A percentile compares a stretch with the other conserved stretches of the same genome.
phyloP scores from a whole-genome alignment of 352 stramenopile species.

The Phytophthora cajani region DNA sequence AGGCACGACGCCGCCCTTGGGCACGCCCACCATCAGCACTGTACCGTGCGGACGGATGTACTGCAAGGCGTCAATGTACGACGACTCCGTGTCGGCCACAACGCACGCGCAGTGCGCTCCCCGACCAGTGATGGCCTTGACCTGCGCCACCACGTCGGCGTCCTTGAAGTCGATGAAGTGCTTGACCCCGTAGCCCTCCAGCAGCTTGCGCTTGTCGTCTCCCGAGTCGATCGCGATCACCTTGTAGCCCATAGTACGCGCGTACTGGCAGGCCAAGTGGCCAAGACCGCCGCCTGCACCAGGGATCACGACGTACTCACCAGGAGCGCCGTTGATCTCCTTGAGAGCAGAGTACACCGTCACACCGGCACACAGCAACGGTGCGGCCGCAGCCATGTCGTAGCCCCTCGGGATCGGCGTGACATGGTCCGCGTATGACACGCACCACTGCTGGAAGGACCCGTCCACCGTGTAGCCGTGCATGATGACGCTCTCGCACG shows the following conservation, averaged over 20 bases:
- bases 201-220: constrained; percentile 62
- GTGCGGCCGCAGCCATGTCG: constrained; percentile 48
- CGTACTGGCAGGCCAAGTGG: constrained; percentile 72
- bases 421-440: constrained; percentile 79
- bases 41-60: constrained; percentile 74
- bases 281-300: constrained; percentile 27
- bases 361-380: constrained; percentile 87
- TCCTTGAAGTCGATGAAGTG: constrained; percentile 78
- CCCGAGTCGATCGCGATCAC: constrained; percentile 60
- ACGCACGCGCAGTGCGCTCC: constrained; percentile 73
- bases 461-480: constrained; percentile 48
- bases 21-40: constrained; percentile 71
- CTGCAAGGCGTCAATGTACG: constrained; percentile 55
- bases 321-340: constrained; percentile 49
- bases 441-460: constrained; percentile 70
- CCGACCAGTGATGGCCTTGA: constrained; percentile 45
- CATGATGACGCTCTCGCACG: constrained; percentile 43
- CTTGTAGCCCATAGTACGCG: neutral
- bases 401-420: constrained; percentile 74
- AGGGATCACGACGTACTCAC: constrained; percentile 61
- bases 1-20: constrained; percentile 47
- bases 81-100: constrained; percentile 63
- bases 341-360: constrained; percentile 85
- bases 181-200: constrained; percentile 64
- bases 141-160: constrained; percentile 47